Conservation (phyloP, 495 filamentous ascomycete genomes). For the Aspergillus asperescens region DNA sequence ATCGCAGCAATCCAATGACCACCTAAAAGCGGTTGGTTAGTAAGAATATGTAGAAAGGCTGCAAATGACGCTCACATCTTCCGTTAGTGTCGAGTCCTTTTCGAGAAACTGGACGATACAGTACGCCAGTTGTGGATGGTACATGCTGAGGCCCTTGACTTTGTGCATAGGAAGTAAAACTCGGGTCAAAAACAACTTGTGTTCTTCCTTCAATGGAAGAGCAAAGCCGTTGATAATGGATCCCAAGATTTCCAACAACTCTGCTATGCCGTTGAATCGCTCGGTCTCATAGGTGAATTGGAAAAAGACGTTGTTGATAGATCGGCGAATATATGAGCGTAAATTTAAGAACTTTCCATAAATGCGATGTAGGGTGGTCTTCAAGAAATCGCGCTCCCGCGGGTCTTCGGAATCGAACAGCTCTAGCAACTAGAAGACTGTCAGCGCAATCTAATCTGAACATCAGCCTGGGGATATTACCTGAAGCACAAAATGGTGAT, state of each 20-base stretch:
- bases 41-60: background rate
- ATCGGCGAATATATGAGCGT: slow-evolving; percentile 92
- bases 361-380: slow-evolving; percentile 96
- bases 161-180: slow-evolving; percentile 94
- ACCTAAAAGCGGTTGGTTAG: slow-evolving; percentile 50
- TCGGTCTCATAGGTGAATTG: slow-evolving; percentile 99
- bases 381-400: slow-evolving; percentile 93
- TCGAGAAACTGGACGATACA: slow-evolving; percentile 99
- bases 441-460: slow-evolving; percentile 9
- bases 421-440: slow-evolving; percentile 67
- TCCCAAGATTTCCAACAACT: slow-evolving; percentile 92
- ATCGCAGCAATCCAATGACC: slow-evolving; percentile 87
- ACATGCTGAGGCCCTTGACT: slow-evolving; percentile 99
- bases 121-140: slow-evolving; percentile 96
- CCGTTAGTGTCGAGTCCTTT: slow-evolving; percentile 94
- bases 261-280: slow-evolving; percentile 96
- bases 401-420: slow-evolving; percentile 99
- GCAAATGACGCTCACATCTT: slow-evolving; percentile 62
- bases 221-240: slow-evolving; percentile 99
- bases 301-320: slow-evolving; percentile 99
- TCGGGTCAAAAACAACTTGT: slow-evolving; percentile 94
- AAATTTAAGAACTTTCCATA: slow-evolving; percentile 99
- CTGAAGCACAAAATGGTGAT: slow-evolving; percentile 95
- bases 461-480: slow-evolving; percentile 28
- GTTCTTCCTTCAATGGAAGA: slow-evolving; percentile 94